A percentile compares a stretch with the other conserved stretches of the same genome.
Evolutionary conservation across 2,329 filamentous ascomycete species (phyloP).

Genomic region (Atkinsonella hypoxylon): DNA sequence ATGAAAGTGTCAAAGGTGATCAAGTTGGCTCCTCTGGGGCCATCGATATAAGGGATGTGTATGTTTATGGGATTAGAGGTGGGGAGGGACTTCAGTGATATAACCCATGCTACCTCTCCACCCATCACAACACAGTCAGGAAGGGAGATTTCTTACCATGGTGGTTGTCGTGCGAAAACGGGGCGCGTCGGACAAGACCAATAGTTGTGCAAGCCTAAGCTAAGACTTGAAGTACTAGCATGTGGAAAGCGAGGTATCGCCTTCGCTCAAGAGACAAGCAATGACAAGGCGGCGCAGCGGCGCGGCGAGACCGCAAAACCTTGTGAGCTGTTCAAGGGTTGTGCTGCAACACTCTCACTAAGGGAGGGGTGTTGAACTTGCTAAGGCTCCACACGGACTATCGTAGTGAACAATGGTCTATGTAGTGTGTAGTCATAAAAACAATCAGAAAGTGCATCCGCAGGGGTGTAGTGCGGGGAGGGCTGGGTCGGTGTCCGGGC

Average conservation of each 20-base stretch:
- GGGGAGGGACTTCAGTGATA: slow-evolving; percentile 26
- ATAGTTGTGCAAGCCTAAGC: slow-evolving; percentile 18
- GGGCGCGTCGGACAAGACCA: slow-evolving; percentile 24
- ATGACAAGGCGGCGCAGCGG: slow-evolving; percentile 16
- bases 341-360: slow-evolving; percentile 14
- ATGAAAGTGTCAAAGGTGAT: slow-evolving; percentile 11
- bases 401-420: slow-evolving; percentile 15
- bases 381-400: slow-evolving; percentile 24
- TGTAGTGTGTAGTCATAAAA: slow-evolving; percentile 1
- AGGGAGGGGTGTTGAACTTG: slow-evolving; percentile 17
- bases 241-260: slow-evolving; percentile 23
- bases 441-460: slow-evolving; percentile 7
- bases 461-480: slow-evolving; percentile 6
- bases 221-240: slow-evolving; percentile 24
- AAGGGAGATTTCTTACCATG: slow-evolving; percentile 35
- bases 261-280: slow-evolving; percentile 22
- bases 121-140: slow-evolving; percentile 17
- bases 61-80: slow-evolving; percentile 13
- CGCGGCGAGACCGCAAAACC: slow-evolving; percentile 9
- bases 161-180: slow-evolving; percentile 26
- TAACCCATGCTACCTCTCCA: slow-evolving; percentile 31
- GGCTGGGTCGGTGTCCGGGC: background rate
- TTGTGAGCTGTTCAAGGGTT: slow-evolving; percentile 9
- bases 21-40: slow-evolving; percentile 8
- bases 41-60: background rate